Evolutionary conservation across 2,329 filamentous ascomycete species (phyloP).

Genomic region (Fusarium citri): DNA sequence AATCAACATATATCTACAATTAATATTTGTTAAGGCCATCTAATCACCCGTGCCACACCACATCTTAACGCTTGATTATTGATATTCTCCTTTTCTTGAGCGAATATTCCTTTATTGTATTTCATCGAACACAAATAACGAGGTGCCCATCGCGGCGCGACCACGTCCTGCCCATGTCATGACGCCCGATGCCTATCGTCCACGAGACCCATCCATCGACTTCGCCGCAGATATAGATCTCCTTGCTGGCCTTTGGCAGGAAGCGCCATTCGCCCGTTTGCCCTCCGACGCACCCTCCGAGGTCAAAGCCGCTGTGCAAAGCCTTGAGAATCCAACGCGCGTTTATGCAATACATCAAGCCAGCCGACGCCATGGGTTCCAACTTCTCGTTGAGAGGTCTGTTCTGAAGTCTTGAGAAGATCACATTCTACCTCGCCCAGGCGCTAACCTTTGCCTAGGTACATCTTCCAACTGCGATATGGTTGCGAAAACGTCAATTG

Average conservation of each 20-base stretch:
- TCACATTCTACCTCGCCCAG: background rate
- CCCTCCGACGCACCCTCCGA: conserved; percentile 70
- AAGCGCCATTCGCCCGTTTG: conserved; percentile 68
- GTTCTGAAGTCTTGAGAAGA: conserved; percentile 33
- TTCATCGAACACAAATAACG: background rate
- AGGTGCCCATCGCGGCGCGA: conserved; percentile 28
- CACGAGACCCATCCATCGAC: conserved; percentile 33
- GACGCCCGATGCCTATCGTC: conserved; percentile 40
- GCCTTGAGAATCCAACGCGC: conserved; percentile 70
- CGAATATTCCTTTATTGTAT: background rate
- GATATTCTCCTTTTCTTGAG: conserved; percentile 2
- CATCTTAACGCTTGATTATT: background rate
- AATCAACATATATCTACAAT: background rate
- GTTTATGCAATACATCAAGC: conserved; percentile 72
- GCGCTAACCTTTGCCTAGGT: conserved; percentile 62
- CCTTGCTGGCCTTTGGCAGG: conserved; percentile 70
- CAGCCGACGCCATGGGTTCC: conserved; percentile 71
- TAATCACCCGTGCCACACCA: background rate
- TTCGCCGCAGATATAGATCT: conserved; percentile 59
- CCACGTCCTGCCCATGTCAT: conserved; percentile 40
- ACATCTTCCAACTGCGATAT: conserved; percentile 82
- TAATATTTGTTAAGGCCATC: background rate
- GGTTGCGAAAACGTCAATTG: conserved; percentile 80
- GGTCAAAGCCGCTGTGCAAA: conserved; percentile 65
- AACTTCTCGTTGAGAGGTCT: conserved; percentile 75